Conservation (phyloP, 805 yeast species). For the Wickerhamomyces subpelliculosus region DNA sequence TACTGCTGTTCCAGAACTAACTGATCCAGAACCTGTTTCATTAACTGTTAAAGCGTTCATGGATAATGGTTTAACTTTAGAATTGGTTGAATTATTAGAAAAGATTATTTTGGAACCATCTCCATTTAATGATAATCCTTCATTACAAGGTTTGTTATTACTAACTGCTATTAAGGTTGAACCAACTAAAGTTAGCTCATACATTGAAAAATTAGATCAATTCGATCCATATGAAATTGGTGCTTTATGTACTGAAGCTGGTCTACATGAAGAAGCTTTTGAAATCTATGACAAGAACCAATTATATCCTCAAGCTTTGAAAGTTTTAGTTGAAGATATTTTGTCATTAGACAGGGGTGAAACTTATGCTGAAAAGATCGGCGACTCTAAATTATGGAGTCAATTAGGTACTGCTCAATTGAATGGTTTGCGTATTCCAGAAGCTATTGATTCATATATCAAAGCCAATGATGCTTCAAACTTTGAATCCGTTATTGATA, state of each 20-base stretch:
- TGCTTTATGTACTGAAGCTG: constrained; percentile 82
- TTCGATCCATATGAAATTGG: constrained; percentile 94
- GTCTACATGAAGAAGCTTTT: constrained; percentile 87
- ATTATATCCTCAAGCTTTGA: constrained; percentile 70
- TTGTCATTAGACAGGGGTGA: constrained; percentile 95
- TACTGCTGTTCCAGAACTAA: constrained; percentile 91
- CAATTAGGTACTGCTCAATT: constrained; percentile 94
- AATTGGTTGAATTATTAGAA: constrained; percentile 89
- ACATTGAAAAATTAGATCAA: constrained; percentile 84
- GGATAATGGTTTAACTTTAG: constrained; percentile 90
- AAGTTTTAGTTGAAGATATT: constrained; percentile 85
- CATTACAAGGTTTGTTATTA: constrained; percentile 86
- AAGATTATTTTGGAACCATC: constrained; percentile 96
- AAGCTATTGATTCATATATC: constrained; percentile 86
- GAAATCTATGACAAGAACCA: constrained; percentile 85
- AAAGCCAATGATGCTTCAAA: constrained; percentile 88
- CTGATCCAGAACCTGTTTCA: constrained; percentile 89
- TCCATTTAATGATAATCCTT: constrained; percentile 91
- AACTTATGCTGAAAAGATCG: constrained; percentile 84
- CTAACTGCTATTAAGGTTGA: constrained; percentile 96
- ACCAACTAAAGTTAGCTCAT: constrained; percentile 71
- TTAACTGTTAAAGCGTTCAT: constrained; percentile 91
- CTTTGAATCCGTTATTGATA: constrained; percentile 86
- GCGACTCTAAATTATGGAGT: constrained; percentile 84
- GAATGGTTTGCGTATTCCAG: constrained; percentile 86